Conservation (phyloP, 805 yeast species). For the Kregervanrija fluxuum region DNA sequence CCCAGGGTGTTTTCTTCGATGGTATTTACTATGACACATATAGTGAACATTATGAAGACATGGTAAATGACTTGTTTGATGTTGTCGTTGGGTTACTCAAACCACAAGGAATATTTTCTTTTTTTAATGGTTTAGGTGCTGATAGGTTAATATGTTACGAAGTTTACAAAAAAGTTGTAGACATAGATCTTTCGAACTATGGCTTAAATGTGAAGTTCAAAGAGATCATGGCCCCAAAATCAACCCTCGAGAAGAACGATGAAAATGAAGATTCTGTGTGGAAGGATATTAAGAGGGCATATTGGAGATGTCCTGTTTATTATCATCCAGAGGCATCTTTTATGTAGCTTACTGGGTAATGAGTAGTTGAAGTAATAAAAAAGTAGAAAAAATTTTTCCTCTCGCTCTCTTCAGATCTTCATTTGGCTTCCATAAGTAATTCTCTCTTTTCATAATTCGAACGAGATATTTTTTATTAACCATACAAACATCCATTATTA, state of each 20-base stretch:
- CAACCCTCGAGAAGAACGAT: constrained; percentile 29
- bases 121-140: constrained; percentile 87
- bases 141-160: constrained; percentile 70
- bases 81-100: constrained; percentile 72
- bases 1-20: constrained; percentile 66
- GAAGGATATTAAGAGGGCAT: constrained; percentile 55
- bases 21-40: constrained; percentile 93
- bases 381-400: too few relatives aligned
- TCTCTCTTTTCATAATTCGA: neutral
- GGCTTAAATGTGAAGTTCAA: constrained; percentile 63
- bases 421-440: too few relatives aligned
- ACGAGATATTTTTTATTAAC: neutral
- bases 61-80: constrained; percentile 74
- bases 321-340: constrained; percentile 60
- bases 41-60: constrained; percentile 84
- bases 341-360: constrained; percentile 2
- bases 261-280: constrained; percentile 38
- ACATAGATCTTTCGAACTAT: constrained; percentile 68
- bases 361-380: too few relatives aligned
- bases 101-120: constrained; percentile 79
- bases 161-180: constrained; percentile 78
- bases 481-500: constrained; percentile 14
- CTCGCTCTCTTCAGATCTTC: too few relatives aligned
- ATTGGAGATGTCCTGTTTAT: constrained; percentile 63
- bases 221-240: constrained; percentile 39